Evolutionary conservation across 306 rosid species (phyloP), one percentile per base, ranked within the genome.

Genomic region (Vigna hirtella): DNA sequence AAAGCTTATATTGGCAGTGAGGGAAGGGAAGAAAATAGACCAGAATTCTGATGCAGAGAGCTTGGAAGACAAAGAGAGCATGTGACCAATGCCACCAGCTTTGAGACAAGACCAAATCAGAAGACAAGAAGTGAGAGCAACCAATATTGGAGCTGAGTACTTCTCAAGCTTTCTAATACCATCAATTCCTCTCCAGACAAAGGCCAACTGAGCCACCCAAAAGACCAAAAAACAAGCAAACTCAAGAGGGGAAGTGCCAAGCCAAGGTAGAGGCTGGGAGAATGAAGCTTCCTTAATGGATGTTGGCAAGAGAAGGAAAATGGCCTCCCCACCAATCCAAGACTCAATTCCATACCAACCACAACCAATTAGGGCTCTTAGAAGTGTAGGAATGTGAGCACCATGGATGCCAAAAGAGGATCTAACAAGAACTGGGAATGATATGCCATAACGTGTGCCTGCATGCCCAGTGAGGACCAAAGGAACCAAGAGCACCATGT

Each of bases 321-420:
- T 92, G 0, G 97, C 96, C n/a, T 92, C 95, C 0, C 98, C 97
- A 15, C 97, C 95, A 7, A 94, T 94, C 98, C 98, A 92, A 1
- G 97, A 88, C 74, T 94, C 98, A 71, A 94, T 94, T 2, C 98
- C 98, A 59, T 92, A 94, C 97, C 98, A 94, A 64, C 98, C 98
- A 79, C 98, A 92, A n/a, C 97, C 98, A 47, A 94, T 85, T 0
- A 92, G 47, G 13, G 97, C 97, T 30, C 98, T 82, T 1, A 94
- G 79, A 2, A 94, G 92, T 2, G 97, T 90, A 4, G 97, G 97
- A 18, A 94, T 50, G 30, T 94, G 98, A 61, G 98, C 91, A 58
- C 98, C 98, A 4, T 79, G 87, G 30, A 94, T 86, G 0, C 98
- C 98, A 48, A 94, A 94, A 9, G 95, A 86, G 45, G 98, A 92